Base-by-base conservation (phyloP, 129 eudicot species). In the Artemisia argyi region DNA sequence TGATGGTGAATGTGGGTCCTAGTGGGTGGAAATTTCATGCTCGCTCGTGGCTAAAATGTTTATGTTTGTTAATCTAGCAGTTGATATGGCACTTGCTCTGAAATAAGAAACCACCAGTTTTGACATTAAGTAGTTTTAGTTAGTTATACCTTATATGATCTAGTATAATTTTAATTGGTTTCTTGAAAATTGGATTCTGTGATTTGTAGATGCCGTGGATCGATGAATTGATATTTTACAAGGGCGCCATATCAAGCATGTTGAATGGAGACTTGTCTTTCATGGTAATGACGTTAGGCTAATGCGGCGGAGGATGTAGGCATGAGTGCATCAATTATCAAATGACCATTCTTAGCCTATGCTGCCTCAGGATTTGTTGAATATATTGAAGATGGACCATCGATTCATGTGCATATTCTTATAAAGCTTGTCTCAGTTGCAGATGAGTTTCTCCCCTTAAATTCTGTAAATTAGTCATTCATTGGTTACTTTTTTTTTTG, bases 391-490 rank as follows among this genome's bases (percentile, higher is more conserved):
- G 84, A 74, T 54, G 81, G 65, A 63, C 65, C 69, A 72, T 66
- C 49, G 67, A 81, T 66, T 63, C 79, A 61, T 80, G 76, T 80
- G 84, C 86, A 70, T 80, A 73, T 81, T 81, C 81, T 85, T 86
- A 89, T 92, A 87, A 87, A 30, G 98, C 87, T 82, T 79, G 83
- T 83, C 85, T 77, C 85, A 79, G 87, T 78, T 80, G 98, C 98
- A 92, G 98, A 89, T 92, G 98, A 91, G 97, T 91, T 81, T 88
- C 95, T 85, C 72, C 91, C 77, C 96, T 89, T 85, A 76, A 82
- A 79, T 81, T 78, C 83, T 92, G 90, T 87, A 89, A 84, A 76
- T 85, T 61, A 58, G 83, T 77, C 75, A 47, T 74, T 73, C 67
- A 60, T 35, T 81, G 66, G 82, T 69, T 35, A 22, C 14, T 71